Evolutionary conservation across 1,284 basidiomycete genomes (phyloP), one percentile per base, ranked within the genome.

Genomic region (Ustilago trichophora): DNA sequence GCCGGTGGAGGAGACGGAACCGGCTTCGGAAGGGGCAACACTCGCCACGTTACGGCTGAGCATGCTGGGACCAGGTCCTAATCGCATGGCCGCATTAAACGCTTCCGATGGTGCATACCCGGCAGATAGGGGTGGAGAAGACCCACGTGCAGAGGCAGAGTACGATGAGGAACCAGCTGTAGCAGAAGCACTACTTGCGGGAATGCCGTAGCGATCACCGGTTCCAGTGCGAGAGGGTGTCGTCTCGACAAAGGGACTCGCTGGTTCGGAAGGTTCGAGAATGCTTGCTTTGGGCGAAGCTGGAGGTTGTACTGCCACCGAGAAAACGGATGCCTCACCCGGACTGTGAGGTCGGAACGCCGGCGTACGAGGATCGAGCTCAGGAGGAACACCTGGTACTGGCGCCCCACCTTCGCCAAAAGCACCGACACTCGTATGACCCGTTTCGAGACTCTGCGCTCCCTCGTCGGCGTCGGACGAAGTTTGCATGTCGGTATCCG

Each of bases 241-340:
- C 18, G 52, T 29, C 29, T 69, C 64, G 26, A 64, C 40, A 27
- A 56, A 56, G 2, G 62, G 67, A 31, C 54, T 67, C 19, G 58
- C 37, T 4, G 59, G 68, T 31, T 73, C 72, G 7, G 56, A 57
- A 10, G 46, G 43, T 33, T 67, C 64, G 9, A 73, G 15, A 19
- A 67, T 64, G 29, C 56, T 57, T 5, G 71, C 59, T 51, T 76
- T 73, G 5, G 78, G 78, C 13, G 78, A 76, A 11, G 67, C 77
- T 18, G 75, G 75, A 6, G 78, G 75, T 32, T 80, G 77, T 2
- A 79, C 78, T 5, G 77, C 78, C 6, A 80, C 73, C 4, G 75
- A 77, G 38, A 77, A 75, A 22, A 80, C 74, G 9, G 78, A 80
- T 3, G 75, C 77, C 10, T 75, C 74, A 35, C 75, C 72, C 1